Base-by-base conservation (phyloP, 2,329 filamentous ascomycete genomes). In the Fusarium sp. region DNA sequence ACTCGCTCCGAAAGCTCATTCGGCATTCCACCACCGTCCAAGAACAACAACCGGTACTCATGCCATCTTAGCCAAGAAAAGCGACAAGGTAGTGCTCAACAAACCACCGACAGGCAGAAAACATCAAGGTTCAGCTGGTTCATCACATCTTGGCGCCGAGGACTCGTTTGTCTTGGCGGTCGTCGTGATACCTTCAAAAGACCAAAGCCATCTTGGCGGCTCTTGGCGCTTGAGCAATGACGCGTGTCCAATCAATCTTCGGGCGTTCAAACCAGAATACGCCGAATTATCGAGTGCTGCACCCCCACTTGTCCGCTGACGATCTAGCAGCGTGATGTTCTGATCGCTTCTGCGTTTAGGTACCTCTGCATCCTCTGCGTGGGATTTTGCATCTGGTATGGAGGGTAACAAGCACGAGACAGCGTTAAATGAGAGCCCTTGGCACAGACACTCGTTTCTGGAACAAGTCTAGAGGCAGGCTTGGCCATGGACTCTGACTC, bases 81-180 rank as follows among this genome's bases (percentile, higher is more conserved):
- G 15, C 31, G n/a, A 37, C 37, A 38, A 48, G 33, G 39, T 53
- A 55, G 37, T 35, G 21, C 63, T 63, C 66, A 66, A 70, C 53
- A 68, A 71, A 62, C 47, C 49, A 24, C 39, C 57, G 59, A 71
- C 53, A 65, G 55, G 47, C 50, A 56, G 59, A 68, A 47, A n/a
- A 50, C 31, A 73, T 46, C 72, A 74, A 74, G 66, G 72, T 74
- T 74, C 52, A 62, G 62, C 53, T 63, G 48, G 47, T 55, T 48
- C 35, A 43, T 65, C 48, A 60, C 57, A 64, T 31, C 58, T 63
- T 50, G 56, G 67, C 63, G 57, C 62, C 67, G 43, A 61, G 57
- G 50, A 47, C 53, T 49, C 47, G 41, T 50, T 29, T 38, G 24
- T 44, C 42, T 64, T 70, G 49, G 66, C 26, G 46, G 57, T 44